Evolutionary conservation across 805 yeast genomes (phyloP).

Genomic region (Cyberlindnera bimundalis): DNA sequence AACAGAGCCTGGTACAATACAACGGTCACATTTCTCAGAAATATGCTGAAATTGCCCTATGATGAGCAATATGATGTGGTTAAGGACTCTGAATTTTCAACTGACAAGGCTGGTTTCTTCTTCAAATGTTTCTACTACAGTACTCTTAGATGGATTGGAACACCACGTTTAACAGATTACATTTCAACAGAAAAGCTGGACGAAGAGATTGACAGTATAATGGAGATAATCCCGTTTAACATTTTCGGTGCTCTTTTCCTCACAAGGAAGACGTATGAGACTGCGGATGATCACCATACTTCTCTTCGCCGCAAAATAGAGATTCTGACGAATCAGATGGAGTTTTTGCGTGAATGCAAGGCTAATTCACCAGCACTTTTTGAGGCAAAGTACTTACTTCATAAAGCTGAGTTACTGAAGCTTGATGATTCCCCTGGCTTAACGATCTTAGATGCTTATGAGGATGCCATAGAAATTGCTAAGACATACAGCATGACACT

Average conservation of each 20-base stretch:
- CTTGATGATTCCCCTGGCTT: constrained; percentile 30
- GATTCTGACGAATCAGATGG: constrained; percentile 24
- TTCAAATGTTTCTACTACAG: constrained; percentile 18
- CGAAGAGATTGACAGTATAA: constrained; percentile 4
- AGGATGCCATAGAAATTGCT: constrained; percentile 42
- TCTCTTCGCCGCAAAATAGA: constrained; percentile 22
- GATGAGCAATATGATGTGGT: constrained; percentile 17
- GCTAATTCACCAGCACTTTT: constrained; percentile 36
- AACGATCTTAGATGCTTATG: constrained; percentile 41
- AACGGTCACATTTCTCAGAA: constrained; percentile 9
- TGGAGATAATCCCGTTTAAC: constrained; percentile 12
- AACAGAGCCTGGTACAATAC: constrained; percentile 19
- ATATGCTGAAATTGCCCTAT: constrained; percentile 17
- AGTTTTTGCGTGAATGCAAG: constrained; percentile 34
- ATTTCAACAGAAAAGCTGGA: neutral
- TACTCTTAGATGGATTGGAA: neutral
- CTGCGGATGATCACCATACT: constrained; percentile 23
- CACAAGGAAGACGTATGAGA: neutral
- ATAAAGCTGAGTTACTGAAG: constrained; percentile 34
- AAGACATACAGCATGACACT: constrained; percentile 29
- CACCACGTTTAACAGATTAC: neutral
- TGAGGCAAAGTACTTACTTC: constrained; percentile 33
- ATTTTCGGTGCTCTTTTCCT: constrained; percentile 1
- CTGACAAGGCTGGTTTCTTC: constrained; percentile 6
- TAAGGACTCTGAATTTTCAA: constrained; percentile 5